A percentile compares a stretch with the other conserved stretches of the same genome.
These are phyloP conservation scores for Tripterygium wilfordii DNA, from an alignment of 177 flowering plant species.

Conservation along the genomic window DNA sequence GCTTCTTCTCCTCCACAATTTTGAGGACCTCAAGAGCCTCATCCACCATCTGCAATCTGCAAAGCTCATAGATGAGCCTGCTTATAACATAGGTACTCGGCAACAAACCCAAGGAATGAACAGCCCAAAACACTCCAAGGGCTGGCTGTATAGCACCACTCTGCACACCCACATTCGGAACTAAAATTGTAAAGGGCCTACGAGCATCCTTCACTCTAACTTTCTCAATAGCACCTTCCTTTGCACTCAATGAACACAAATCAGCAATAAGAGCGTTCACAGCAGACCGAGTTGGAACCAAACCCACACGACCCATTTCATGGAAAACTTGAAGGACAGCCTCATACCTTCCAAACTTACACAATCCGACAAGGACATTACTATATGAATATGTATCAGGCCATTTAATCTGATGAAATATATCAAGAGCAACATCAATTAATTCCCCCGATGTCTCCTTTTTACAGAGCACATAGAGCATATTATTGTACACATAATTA, in stretches of 20 bases:
- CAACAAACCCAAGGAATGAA: conserved; percentile 14
- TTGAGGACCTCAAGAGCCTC: conserved; percentile 18
- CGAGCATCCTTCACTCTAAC: conserved; percentile 13
- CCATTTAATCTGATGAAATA: conserved; percentile 16
- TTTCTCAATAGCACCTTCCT: conserved; percentile 19
- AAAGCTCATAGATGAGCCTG: conserved; percentile 17
- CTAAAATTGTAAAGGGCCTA: conserved; percentile 19
- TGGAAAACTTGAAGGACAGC: conserved; percentile 17
- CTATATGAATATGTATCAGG: conserved; percentile 27
- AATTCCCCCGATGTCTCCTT: conserved; percentile 14
- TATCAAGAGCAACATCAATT: conserved; percentile 18
- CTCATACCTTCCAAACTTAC: conserved; percentile 23
- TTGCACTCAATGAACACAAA: conserved; percentile 21
- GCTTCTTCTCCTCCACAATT: conserved; percentile 13
- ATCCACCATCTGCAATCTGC: conserved; percentile 12
- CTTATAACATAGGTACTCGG: conserved; percentile 21
- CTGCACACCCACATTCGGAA: conserved; percentile 13
- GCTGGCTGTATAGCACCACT: conserved; percentile 21
- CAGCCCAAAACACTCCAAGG: conserved; percentile 15
- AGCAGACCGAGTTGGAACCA: conserved; percentile 22
- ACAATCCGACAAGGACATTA: conserved; percentile 21
- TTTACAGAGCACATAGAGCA: conserved; percentile 27
- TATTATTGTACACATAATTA: conserved; percentile 23
- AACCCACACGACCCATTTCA: conserved; percentile 14
- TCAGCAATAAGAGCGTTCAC: conserved; percentile 19